Conservation (phyloP, 2,329 filamentous ascomycete species). For the Cladosporium cucumerinum region DNA sequence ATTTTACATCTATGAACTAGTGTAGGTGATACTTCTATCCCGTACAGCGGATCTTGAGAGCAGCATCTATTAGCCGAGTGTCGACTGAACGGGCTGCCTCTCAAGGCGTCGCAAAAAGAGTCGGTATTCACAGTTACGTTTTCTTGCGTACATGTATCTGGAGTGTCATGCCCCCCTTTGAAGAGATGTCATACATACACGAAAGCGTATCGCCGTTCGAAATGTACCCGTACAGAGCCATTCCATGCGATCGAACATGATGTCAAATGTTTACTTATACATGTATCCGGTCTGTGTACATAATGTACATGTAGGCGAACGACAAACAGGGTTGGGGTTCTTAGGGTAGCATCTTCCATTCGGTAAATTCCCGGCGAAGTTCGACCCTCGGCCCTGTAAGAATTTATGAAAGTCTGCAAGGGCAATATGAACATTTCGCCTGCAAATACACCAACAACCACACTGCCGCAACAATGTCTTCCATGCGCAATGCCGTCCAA, state of each 20-base stretch:
- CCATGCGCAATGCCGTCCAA: constrained; percentile 62
- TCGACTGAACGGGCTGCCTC: not conserved
- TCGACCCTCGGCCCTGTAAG: not conserved
- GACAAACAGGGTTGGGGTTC: not conserved
- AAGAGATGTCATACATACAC: not conserved
- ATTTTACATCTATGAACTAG: not conserved
- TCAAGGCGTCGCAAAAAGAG: too few relatives aligned
- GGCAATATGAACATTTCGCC: not conserved
- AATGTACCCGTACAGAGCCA: not conserved
- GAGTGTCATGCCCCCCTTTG: not conserved
- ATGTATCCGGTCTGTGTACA: too few relatives aligned
- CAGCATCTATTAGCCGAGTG: not conserved
- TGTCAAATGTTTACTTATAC: not conserved
- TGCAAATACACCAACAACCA: not conserved
- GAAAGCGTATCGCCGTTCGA: too few relatives aligned
- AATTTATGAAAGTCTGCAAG: not conserved
- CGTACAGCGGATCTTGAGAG: not conserved
- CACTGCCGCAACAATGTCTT: constrained; percentile 46
- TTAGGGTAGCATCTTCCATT: not conserved
- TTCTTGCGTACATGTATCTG: not conserved
- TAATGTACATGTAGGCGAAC: not conserved
- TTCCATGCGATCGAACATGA: not conserved
- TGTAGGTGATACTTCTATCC: not conserved
- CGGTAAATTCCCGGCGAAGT: not conserved
- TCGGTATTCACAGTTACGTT: not conserved